Conservation (phyloP, 2,329 filamentous ascomycete genomes). For the Cercospora berteroae region DNA sequence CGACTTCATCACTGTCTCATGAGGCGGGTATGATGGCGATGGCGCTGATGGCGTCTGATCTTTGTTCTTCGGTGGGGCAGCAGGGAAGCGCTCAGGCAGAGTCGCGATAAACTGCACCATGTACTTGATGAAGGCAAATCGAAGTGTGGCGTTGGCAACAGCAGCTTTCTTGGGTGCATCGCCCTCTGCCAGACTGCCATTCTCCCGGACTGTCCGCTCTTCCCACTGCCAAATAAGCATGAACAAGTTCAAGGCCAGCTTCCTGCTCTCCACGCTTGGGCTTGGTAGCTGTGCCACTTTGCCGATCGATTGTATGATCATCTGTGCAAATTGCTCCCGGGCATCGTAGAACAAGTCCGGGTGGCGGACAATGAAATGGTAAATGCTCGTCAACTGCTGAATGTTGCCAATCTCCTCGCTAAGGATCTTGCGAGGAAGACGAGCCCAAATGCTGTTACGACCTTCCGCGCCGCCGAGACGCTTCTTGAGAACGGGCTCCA, state of each 20-base stretch:
- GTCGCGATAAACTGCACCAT: slow-evolving; percentile 93
- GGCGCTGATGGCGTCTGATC: slow-evolving; percentile 43
- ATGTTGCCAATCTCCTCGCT: slow-evolving; percentile 93
- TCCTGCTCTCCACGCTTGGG: slow-evolving; percentile 86
- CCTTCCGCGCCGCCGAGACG: slow-evolving; percentile 71
- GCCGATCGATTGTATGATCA: slow-evolving; percentile 83
- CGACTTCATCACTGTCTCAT: slow-evolving; percentile 80
- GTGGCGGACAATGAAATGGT: slow-evolving; percentile 92
- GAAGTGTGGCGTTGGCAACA: slow-evolving; percentile 53
- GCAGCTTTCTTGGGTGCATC: slow-evolving; percentile 35
- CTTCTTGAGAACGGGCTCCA: slow-evolving; percentile 90
- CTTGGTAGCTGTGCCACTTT: slow-evolving; percentile 84
- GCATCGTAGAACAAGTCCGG: slow-evolving; percentile 93
- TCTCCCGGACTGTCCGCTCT: slow-evolving; percentile 70
- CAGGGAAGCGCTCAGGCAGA: slow-evolving; percentile 77
- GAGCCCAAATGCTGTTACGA: slow-evolving; percentile 79
- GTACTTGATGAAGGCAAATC: slow-evolving; percentile 86
- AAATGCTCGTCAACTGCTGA: slow-evolving; percentile 95
- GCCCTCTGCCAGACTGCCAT: slow-evolving; percentile 37
- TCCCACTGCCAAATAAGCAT: slow-evolving; percentile 92
- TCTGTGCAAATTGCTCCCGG: slow-evolving; percentile 81
- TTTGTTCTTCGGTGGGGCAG: slow-evolving; percentile 61
- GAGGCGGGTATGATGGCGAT: slow-evolving; percentile 50
- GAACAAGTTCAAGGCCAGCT: slow-evolving; percentile 86
- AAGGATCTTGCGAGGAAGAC: slow-evolving; percentile 83